These are phyloP conservation scores for Cymbopogon citratus DNA, from an alignment of 176 grass and related monocot species.

Conservation along the genomic window DNA sequence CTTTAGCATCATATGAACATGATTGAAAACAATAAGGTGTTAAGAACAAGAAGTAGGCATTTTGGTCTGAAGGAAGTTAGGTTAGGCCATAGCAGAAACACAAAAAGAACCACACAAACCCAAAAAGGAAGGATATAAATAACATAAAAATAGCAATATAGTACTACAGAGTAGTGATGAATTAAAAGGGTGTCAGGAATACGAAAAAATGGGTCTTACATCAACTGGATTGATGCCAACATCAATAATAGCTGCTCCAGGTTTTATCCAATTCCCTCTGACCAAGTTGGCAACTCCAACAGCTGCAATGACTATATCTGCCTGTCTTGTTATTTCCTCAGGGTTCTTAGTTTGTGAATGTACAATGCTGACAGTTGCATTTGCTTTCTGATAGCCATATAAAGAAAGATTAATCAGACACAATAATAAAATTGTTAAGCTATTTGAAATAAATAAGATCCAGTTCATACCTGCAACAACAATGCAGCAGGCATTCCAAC, in stretches of 20 bases:
- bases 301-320: conserved; percentile 89
- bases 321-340: conserved; percentile 81
- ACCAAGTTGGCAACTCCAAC: conserved; percentile 87
- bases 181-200: not conserved
- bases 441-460: conserved; percentile 10
- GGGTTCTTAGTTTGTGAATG: conserved; percentile 85
- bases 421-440: not conserved
- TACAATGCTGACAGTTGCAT: conserved; percentile 93
- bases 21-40: not conserved
- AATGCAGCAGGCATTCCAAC: conserved; percentile 90
- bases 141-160: not conserved
- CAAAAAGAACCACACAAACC: not conserved
- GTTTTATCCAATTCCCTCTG: conserved; percentile 91
- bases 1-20: no score
- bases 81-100: not conserved
- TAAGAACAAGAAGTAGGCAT: not conserved
- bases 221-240: conserved; percentile 96
- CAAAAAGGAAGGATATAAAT: not conserved
- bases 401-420: conserved; percentile 21
- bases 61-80: not conserved
- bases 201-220: conserved; percentile 45
- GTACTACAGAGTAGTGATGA: not conserved
- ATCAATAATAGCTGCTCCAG: conserved; percentile 88
- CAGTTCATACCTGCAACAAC: conserved; percentile 64
- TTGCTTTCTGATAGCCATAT: conserved; percentile 69